Conservation (phyloP, 2,329 filamentous ascomycete species). For the Alternaria sp. region DNA sequence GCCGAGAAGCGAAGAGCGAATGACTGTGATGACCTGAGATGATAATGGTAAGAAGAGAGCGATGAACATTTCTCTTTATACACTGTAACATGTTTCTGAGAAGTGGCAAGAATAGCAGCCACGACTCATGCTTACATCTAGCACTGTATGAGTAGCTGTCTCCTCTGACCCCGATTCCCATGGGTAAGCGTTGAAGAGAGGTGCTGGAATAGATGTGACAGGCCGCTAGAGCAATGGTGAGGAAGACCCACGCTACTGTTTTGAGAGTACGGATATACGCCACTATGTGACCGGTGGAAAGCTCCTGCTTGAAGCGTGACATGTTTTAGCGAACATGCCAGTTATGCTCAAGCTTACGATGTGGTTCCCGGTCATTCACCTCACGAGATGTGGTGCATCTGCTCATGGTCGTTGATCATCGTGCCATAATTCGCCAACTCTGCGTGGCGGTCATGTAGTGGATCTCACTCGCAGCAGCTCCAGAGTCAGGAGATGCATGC, state of each 20-base stretch:
- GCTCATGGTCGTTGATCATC: background rate
- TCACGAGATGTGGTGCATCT: background rate
- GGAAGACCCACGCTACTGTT: slow-evolving; percentile 22
- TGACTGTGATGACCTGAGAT: slow-evolving; percentile 13
- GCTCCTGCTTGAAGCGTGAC: slow-evolving; percentile 20
- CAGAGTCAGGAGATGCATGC: background rate
- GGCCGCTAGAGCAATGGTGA: slow-evolving; percentile 22
- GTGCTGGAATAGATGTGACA: slow-evolving; percentile 21
- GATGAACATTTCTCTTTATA: slow-evolving; percentile 29
- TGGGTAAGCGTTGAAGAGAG: slow-evolving; percentile 8
- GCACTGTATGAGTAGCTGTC: slow-evolving; percentile 10
- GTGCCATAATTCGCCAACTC: background rate
- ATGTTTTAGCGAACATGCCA: slow-evolving; percentile 17
- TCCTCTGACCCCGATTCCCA: slow-evolving; percentile 14
- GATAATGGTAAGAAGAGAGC: slow-evolving; percentile 7
- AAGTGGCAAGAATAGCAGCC: slow-evolving; percentile 21
- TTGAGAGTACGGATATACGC: slow-evolving; percentile 17
- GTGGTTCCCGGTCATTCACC: background rate
- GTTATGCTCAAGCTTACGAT: slow-evolving; percentile 10
- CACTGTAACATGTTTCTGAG: slow-evolving; percentile 8
- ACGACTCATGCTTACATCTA: slow-evolving; percentile 8
- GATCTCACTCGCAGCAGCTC: background rate
- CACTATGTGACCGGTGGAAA: slow-evolving; percentile 19
- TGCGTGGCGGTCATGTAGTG: background rate
- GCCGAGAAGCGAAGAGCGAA: slow-evolving; percentile 15